phyloP scores from a whole-genome alignment of 2,329 filamentous ascomycete species.

The Cyphellophora attinorum region DNA sequence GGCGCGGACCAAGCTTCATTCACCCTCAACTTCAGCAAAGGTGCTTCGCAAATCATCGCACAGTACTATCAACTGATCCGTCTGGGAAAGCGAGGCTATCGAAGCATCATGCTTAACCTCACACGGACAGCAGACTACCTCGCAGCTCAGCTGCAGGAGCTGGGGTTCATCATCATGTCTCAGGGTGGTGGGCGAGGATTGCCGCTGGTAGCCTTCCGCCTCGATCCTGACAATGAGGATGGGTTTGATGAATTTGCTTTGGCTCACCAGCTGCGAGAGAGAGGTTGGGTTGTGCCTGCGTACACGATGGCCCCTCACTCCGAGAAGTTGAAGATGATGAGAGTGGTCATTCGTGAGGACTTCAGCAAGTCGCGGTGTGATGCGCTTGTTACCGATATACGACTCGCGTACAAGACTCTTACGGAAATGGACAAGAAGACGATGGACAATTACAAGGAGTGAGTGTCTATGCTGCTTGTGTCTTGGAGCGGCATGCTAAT shows the following conservation, averaged over 20 bases:
- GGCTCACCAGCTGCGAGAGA: conserved; percentile 75
- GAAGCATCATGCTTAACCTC: conserved; percentile 87
- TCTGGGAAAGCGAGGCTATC: conserved; percentile 84
- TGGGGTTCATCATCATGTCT: conserved; percentile 85
- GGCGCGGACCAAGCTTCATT: conserved; percentile 92
- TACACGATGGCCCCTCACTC: conserved; percentile 96
- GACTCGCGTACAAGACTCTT: conserved; percentile 62
- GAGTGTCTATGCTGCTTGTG: conserved; percentile 22
- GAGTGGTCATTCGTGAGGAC: conserved; percentile 84
- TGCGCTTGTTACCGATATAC: conserved; percentile 66
- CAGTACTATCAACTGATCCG: conserved; percentile 98
- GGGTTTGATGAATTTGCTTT: conserved; percentile 66
- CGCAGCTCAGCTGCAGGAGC: conserved; percentile 56
- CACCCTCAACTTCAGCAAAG: conserved; percentile 95
- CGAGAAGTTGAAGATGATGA: conserved; percentile 75
- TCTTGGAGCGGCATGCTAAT: conserved; percentile 5
- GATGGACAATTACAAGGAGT: conserved; percentile 60
- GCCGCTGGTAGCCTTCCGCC: conserved; percentile 81
- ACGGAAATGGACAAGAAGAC: conserved; percentile 64
- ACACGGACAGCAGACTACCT: conserved; percentile 86
- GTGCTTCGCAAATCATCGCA: conserved; percentile 85
- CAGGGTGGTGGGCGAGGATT: conserved; percentile 67
- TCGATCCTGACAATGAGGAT: conserved; percentile 48
- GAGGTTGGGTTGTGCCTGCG: conserved; percentile 88
- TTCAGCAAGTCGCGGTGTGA: conserved; percentile 79